Percentiles rank a stretch among this genome's conserved stretches.
Conservation (phyloP, 192 early-diverging fungal genomes). For the Phycomyces blakesleeanus region DNA sequence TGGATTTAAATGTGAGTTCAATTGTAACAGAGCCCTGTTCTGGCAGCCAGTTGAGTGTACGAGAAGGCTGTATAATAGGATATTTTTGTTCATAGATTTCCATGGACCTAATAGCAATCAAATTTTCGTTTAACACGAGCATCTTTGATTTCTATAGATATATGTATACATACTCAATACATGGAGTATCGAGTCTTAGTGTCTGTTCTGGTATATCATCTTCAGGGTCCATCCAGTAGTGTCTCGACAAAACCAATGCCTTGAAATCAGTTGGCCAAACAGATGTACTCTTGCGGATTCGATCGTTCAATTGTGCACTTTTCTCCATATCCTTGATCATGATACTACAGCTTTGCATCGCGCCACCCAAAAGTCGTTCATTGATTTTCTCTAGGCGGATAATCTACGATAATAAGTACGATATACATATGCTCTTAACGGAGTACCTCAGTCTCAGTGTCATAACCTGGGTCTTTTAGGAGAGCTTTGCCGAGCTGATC, state of each 20-base stretch:
- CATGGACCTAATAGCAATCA: conserved; percentile 1
- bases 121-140: no score
- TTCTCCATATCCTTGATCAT: conserved; percentile 24
- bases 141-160: no score
- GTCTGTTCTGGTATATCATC: conserved; percentile 4
- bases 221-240: conserved; percentile 14
- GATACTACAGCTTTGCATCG: conserved; percentile 4
- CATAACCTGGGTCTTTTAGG: conserved; percentile 4
- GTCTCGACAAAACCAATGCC: conserved; percentile 2
- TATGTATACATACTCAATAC: background rate
- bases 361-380: conserved; percentile 1
- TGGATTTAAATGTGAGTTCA: conserved; percentile 11
- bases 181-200: background rate
- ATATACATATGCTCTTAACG: no score
- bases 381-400: conserved; percentile 11
- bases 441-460: conserved; percentile 4
- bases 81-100: conserved; percentile 6
- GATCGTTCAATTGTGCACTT: conserved; percentile 3
- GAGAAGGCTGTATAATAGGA: conserved; percentile 1
- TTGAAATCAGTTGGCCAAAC: background rate
- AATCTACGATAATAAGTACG: background rate
- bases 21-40: conserved; percentile 13
- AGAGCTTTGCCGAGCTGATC: conserved; percentile 1
- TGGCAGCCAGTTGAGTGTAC: conserved; percentile 12
- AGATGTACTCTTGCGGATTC: conserved; percentile 7